phyloP scores from a whole-genome alignment of 306 rosid species.

The Herpetospermum pedunculosum region DNA sequence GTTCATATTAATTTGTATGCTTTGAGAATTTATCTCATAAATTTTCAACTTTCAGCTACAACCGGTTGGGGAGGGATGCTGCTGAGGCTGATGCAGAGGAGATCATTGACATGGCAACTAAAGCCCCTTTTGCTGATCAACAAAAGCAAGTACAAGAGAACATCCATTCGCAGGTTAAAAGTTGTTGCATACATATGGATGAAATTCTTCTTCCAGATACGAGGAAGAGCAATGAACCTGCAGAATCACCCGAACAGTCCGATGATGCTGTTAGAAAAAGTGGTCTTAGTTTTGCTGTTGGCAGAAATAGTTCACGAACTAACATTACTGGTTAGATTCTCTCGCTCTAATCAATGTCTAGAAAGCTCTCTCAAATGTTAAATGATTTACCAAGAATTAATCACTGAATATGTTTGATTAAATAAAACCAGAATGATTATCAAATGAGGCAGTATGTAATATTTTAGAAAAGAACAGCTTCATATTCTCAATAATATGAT shows the following conservation, averaged over 20 bases:
- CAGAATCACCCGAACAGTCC: constrained; percentile 23
- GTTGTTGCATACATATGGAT: constrained; percentile 54
- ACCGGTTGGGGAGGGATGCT: constrained; percentile 54
- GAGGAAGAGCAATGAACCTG: constrained; percentile 24
- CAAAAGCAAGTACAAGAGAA: constrained; percentile 75
- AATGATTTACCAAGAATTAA: neutral
- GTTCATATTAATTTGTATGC: neutral
- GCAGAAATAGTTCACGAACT: constrained; percentile 23
- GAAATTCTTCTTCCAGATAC: constrained; percentile 51
- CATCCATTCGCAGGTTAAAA: constrained; percentile 51
- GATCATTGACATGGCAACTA: constrained; percentile 63
- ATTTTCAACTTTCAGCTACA: constrained; percentile 51
- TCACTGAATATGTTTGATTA: no score
- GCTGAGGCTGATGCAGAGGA: constrained; percentile 52
- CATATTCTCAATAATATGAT: no score
- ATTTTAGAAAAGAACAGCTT: no score
- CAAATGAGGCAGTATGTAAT: no score
- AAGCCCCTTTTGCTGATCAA: constrained; percentile 60
- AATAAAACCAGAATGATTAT: no score
- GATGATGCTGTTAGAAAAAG: constrained; percentile 35
- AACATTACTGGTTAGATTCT: constrained; percentile 33
- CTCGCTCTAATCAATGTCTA: neutral
- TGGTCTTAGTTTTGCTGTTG: constrained; percentile 81
- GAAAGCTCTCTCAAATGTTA: neutral
- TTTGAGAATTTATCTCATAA: neutral